Conservation (phyloP, 768 basidiomycete genomes). For the Rhodotorula toruloides region DNA sequence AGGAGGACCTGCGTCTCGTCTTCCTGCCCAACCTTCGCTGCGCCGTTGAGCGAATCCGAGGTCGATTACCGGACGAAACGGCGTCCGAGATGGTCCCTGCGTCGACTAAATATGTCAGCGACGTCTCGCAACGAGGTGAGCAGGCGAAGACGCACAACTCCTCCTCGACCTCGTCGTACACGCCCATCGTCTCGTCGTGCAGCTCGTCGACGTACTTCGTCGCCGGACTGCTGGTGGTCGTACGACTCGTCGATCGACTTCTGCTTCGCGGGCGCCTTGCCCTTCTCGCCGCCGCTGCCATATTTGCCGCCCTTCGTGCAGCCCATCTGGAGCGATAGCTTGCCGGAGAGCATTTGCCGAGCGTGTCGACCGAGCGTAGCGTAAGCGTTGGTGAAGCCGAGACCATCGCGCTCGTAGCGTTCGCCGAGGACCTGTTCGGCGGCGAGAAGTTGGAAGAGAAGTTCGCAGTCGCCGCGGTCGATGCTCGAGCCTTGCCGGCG, state of each 20-base stretch:
- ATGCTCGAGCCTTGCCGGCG: constrained; percentile 59
- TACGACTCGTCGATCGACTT: constrained; percentile 20
- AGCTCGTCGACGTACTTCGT: constrained; percentile 25
- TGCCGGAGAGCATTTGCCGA: constrained; percentile 7
- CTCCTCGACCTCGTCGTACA: constrained; percentile 16
- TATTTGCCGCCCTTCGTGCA: constrained; percentile 14
- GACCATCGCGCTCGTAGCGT: constrained; percentile 51
- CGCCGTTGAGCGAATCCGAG: no score
- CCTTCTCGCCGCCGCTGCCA: neutral
- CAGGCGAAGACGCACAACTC: constrained; percentile 4
- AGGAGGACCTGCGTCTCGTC: neutral
- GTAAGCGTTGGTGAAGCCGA: constrained; percentile 49
- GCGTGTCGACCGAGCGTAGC: constrained; percentile 33
- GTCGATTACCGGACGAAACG: constrained; percentile 13
- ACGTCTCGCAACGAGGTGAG: neutral
- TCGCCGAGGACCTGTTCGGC: constrained; percentile 55
- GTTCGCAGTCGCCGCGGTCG: constrained; percentile 57
- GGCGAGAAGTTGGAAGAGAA: constrained; percentile 59
- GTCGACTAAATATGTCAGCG: neutral
- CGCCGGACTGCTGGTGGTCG: constrained; percentile 23
- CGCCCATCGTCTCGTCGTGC: constrained; percentile 17
- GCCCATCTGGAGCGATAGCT: constrained; percentile 16
- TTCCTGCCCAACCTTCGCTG: neutral
- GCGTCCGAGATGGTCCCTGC: constrained; percentile 13
- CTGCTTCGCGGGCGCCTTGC: neutral